Conservation (phyloP, 2,329 filamentous ascomycete species). For the Chaetomium olivaceum region DNA sequence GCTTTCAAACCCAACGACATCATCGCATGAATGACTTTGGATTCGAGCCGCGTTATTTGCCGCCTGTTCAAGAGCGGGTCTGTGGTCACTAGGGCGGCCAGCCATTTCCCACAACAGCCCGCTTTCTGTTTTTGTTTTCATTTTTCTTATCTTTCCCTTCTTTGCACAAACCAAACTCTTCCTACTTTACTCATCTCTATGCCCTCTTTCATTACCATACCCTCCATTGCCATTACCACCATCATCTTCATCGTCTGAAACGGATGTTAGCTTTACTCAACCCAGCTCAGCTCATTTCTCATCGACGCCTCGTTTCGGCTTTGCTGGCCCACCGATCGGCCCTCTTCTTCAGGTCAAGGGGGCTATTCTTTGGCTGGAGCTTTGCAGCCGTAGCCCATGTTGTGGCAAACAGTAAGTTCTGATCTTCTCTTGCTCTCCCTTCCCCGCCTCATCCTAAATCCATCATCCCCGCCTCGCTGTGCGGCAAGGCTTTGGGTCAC, state of each 20-base stretch:
- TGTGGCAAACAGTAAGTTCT: not conserved
- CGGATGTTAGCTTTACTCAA: not conserved
- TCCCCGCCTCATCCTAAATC: too few species aligned
- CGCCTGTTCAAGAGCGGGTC: not conserved
- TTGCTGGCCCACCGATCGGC: not conserved
- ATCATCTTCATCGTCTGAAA: not conserved
- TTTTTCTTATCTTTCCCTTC: not conserved
- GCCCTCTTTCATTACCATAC: not conserved
- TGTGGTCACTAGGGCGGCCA: not conserved
- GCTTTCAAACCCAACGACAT: not conserved
- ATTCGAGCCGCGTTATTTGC: slow-evolving; percentile 14
- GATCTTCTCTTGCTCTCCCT: not conserved
- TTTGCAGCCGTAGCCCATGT: not conserved
- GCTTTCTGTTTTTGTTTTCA: not conserved
- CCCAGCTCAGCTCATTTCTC: not conserved
- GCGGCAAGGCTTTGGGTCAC: too few species aligned
- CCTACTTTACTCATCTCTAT: not conserved
- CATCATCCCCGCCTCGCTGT: too few species aligned
- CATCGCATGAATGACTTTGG: not conserved
- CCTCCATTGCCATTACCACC: not conserved
- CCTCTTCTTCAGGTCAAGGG: too few species aligned
- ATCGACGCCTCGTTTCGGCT: not conserved
- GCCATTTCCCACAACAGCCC: not conserved
- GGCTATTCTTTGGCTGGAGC: not conserved
- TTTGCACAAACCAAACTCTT: not conserved